These are phyloP conservation scores for Rhynchosporium secalis DNA, from an alignment of 2,329 filamentous ascomycete genomes.

Conservation along the genomic window DNA sequence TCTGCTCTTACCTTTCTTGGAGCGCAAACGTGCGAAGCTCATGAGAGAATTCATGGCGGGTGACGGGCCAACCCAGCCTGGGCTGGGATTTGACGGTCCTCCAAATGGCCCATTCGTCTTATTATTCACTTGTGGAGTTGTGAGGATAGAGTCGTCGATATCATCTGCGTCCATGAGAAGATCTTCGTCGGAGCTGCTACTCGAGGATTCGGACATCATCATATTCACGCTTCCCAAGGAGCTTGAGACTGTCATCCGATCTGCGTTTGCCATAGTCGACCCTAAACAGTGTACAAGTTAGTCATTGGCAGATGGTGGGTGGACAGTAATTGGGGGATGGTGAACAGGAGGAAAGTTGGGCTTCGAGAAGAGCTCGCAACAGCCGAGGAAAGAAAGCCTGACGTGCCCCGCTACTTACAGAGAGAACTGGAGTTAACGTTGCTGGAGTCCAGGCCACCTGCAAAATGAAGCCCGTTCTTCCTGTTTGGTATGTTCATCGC, in stretches of 20 bases:
- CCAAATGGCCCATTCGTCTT: conserved; percentile 55
- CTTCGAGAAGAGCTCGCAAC: not conserved
- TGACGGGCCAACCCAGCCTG: conserved; percentile 65
- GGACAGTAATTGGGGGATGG: not conserved
- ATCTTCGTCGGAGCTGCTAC: conserved; percentile 68
- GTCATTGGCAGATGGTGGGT: not conserved
- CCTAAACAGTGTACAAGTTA: not conserved
- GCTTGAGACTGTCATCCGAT: conserved; percentile 72
- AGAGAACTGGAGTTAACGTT: conserved; percentile 55
- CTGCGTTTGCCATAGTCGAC: conserved; percentile 68
- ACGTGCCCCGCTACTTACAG: conserved; percentile 45
- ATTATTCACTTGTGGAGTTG: conserved; percentile 76
- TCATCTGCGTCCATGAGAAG: conserved; percentile 71
- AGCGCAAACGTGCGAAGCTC: conserved; percentile 69
- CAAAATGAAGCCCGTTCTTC: conserved; percentile 48
- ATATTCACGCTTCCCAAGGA: conserved; percentile 57
- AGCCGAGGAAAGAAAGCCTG: not conserved
- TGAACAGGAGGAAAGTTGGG: not conserved
- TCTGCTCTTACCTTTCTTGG: conserved; percentile 60
- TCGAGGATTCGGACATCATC: conserved; percentile 80
- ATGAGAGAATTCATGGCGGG: conserved; percentile 74
- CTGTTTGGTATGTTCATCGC: conserved; percentile 63
- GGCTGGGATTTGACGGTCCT: conserved; percentile 46
- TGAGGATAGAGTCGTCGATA: conserved; percentile 75
- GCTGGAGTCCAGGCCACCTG: conserved; percentile 62